A percentile compares a stretch with the other conserved stretches of the same genome.
These are phyloP conservation scores for Camelina hispida DNA, from an alignment of 345 rosid genomes.

Conservation along the genomic window DNA sequence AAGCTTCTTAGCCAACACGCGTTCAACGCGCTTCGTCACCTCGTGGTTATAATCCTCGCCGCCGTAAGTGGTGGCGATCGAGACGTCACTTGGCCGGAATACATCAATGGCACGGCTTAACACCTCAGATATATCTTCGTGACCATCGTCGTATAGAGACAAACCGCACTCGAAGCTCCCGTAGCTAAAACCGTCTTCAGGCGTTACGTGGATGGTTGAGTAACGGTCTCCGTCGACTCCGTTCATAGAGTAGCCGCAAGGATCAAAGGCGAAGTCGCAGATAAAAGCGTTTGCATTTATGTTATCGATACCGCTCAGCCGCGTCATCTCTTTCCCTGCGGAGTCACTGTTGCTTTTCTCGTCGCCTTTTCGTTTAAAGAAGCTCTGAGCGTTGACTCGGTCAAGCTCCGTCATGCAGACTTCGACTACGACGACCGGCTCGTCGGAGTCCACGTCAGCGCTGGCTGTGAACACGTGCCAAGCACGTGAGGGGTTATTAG, in stretches of 20 bases:
- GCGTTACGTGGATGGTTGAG: conserved; percentile 97
- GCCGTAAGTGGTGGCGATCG: conserved; percentile 71
- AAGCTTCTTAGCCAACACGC: conserved; percentile 64
- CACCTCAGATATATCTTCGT: conserved; percentile 53
- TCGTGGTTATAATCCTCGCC: conserved; percentile 48
- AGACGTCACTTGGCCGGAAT: conserved; percentile 74
- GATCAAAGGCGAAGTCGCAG: conserved; percentile 94
- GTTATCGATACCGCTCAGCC: conserved; percentile 63
- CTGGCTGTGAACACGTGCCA: conserved; percentile 92
- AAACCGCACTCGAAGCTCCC: conserved; percentile 86
- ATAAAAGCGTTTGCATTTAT: conserved; percentile 71
- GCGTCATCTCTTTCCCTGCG: conserved; percentile 82
- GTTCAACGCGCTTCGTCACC: conserved; percentile 68
- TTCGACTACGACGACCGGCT: conserved; percentile 54
- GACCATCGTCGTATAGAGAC: conserved; percentile 60
- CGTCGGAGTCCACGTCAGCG: conserved; percentile 46
- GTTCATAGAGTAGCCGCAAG: conserved; percentile 99
- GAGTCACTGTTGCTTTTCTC: conserved; percentile 57
- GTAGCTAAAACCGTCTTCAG: conserved; percentile 94
- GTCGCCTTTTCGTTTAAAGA: conserved; percentile 55
- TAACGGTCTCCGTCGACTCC: conserved; percentile 87
- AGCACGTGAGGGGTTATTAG: conserved; percentile 61
- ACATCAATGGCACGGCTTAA: conserved; percentile 70
- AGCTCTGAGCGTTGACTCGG: conserved; percentile 59
- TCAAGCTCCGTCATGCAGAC: conserved; percentile 98